Evolutionary conservation across 169 alveolate genomes (phyloP).

Genomic region (Amoebophrya sp.): DNA sequence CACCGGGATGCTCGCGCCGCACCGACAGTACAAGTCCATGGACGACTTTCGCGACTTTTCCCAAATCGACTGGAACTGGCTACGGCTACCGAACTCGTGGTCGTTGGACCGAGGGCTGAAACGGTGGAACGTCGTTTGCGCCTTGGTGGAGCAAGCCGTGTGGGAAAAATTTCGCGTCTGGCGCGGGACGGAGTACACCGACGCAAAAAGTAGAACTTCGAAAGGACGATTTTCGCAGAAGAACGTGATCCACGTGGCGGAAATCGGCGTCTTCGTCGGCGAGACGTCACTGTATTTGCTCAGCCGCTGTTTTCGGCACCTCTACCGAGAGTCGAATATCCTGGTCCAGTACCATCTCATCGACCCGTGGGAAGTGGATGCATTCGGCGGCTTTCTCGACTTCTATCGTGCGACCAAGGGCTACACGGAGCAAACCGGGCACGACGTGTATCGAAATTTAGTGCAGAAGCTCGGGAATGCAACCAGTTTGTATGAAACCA

Average conservation of each 20-base stretch:
- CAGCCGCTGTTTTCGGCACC: not conserved
- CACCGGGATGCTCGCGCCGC: not conserved
- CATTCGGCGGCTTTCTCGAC: not conserved
- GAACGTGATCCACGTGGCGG: not conserved
- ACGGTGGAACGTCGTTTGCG: not conserved
- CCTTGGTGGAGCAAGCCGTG: not conserved
- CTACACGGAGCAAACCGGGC: not conserved
- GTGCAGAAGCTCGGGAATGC: not conserved
- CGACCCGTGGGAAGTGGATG: not conserved
- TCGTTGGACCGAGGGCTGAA: not conserved
- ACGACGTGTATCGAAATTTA: not conserved
- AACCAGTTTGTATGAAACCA: not conserved
- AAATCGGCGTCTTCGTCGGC: not conserved
- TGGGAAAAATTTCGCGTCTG: not conserved
- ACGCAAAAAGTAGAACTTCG: not conserved
- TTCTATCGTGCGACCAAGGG: not conserved
- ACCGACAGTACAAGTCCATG: not conserved
- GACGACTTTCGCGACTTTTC: not conserved
- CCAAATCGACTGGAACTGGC: not conserved
- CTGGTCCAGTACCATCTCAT: not conserved
- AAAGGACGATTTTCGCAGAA: not conserved
- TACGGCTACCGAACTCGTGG: not conserved
- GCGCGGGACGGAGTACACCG: conserved; percentile 6
- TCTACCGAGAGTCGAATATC: not conserved
- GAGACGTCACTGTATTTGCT: not conserved